Conservation (phyloP, 2,329 filamentous ascomycete genomes). For the Dactylellina parvicollis region DNA sequence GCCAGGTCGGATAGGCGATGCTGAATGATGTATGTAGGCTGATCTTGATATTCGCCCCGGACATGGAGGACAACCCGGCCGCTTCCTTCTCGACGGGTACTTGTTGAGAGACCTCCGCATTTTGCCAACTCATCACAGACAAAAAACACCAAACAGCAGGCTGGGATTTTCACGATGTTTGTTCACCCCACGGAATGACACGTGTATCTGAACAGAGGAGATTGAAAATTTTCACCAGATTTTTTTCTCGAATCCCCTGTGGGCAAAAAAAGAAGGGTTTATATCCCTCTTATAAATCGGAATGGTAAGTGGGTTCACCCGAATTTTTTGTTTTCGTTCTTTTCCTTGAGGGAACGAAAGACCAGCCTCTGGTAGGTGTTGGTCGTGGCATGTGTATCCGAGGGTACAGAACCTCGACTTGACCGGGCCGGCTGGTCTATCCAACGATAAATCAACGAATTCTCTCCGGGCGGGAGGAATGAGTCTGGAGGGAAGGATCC, state of each 20-base stretch:
- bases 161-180: conserved; percentile 24
- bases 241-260: conserved; percentile 7
- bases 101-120: conserved; percentile 41
- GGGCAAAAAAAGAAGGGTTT: background rate
- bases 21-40: conserved; percentile 1
- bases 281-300: conserved; percentile 50
- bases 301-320: conserved; percentile 25
- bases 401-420: conserved; percentile 30
- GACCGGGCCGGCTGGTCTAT: conserved; percentile 23
- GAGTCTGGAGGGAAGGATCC: conserved; percentile 2
- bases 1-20: conserved; percentile 12
- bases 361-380: background rate
- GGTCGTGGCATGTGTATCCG: conserved; percentile 50
- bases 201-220: conserved; percentile 37
- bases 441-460: conserved; percentile 37
- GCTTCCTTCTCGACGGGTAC: conserved; percentile 19
- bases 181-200: conserved; percentile 53
- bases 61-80: conserved; percentile 9
- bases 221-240: conserved; percentile 11
- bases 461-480: conserved; percentile 49
- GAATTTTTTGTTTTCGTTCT: conserved; percentile 15
- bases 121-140: conserved; percentile 53
- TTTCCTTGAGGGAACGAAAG: conserved; percentile 1
- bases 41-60: conserved; percentile 28
- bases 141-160: conserved; percentile 6